Base-by-base conservation (phyloP, 495 filamentous ascomycete genomes). In the Podospora australis region DNA sequence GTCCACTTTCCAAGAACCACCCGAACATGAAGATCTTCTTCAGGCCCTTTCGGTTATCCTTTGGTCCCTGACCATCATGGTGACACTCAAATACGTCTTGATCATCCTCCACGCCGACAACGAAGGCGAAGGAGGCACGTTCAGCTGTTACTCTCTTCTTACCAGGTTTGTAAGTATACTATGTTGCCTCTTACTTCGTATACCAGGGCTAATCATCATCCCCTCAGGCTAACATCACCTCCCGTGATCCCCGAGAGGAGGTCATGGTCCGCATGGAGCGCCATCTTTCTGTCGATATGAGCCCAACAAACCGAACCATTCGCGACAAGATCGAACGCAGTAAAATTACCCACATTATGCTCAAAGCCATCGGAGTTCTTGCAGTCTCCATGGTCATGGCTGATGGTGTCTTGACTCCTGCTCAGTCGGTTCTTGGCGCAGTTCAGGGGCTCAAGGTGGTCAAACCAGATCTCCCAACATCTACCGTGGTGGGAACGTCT, bases 81-180 rank as follows among this genome's bases (percentile, higher is more conserved):
- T 88, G 17, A 84, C 77, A 1, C 51, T 88, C 50, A 89, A 89
- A 63, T 89, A 89, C 55, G 66, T 81, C 13, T 65, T 84, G 34
- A 79, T 88, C 54, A 77, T 88, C 20, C 70, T 89, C 20, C 67
- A 62, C n/a, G 84, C 83, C 20, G 85, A 89, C 64, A 82, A 89
- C 58, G 82, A 87, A 46, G 85, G 85, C 24, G 83, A 89, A 62
- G 85, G 85, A 16, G 85, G 84, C 36, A 89, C 84, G 36, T 62
- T 58, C 36, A 56, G 53, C 13, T 41, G 58, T 25, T 62, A 58
- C 45, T 58, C 53, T 10, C 48, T 56, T 19, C 55, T 58, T 16
- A 45, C 56, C 2, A 44, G 55, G 17, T 51, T 74, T 67, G 66
- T 70, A 23, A 70, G 78, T 14, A 21, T 10, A 6, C 39, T 14